phyloP scores from a whole-genome alignment of 768 basidiomycete species.

The Nidularia pulvinata region DNA sequence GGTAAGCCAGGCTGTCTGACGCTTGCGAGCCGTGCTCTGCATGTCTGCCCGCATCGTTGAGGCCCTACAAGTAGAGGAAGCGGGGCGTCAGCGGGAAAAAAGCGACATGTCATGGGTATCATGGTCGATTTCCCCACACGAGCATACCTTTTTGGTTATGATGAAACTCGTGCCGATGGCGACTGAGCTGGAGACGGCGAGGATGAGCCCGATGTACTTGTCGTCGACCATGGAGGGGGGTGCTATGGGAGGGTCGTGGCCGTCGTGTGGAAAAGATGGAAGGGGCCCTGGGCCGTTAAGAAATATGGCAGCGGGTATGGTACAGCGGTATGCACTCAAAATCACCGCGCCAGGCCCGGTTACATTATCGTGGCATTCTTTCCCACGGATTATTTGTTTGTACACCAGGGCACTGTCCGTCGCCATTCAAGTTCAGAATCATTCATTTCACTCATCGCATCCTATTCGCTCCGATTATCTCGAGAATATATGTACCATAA shows the following conservation, averaged over 20 bases:
- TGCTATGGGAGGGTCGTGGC: background rate
- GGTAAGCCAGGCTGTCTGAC: slow-evolving; percentile 84
- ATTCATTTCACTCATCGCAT: too few species aligned
- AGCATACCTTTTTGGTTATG: slow-evolving; percentile 93
- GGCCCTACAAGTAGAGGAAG: slow-evolving; percentile 54
- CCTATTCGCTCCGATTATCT: too few species aligned
- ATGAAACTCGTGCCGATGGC: slow-evolving; percentile 97
- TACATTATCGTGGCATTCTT: background rate
- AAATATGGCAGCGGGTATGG: background rate
- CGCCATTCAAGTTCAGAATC: too few species aligned
- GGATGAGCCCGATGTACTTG: slow-evolving; percentile 91
- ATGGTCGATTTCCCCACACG: too few species aligned
- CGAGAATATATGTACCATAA: too few species aligned
- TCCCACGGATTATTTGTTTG: background rate
- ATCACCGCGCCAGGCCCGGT: background rate
- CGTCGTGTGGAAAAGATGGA: background rate
- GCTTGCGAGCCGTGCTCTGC: slow-evolving; percentile 50
- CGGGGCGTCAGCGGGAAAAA: slow-evolving; percentile 8
- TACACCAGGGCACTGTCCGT: background rate
- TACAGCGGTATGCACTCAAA: background rate
- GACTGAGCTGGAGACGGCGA: slow-evolving; percentile 83
- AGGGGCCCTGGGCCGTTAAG: background rate
- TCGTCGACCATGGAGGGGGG: slow-evolving; percentile 70
- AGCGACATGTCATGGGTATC: background rate
- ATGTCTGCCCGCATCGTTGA: slow-evolving; percentile 79